Base-by-base conservation (phyloP, 768 basidiomycete genomes). In the Roridomyces roridus region DNA sequence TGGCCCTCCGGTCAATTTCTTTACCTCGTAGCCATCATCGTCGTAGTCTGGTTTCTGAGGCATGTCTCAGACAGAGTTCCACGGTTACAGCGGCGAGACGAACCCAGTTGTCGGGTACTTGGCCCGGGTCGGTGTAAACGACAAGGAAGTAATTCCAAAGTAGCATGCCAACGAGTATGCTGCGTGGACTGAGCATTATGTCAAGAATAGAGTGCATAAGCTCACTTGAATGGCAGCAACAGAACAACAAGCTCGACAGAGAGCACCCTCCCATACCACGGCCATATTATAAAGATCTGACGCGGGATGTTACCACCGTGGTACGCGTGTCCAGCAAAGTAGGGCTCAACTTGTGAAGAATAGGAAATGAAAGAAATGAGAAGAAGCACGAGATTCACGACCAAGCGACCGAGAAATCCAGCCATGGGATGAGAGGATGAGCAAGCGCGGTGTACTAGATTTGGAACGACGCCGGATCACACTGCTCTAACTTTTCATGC, bases 211-310 rank as follows among this genome's bases (percentile, higher is more conserved):
- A 20, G 39, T 25, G 11, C 26, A 31, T 46, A 3, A 15, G 75
- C 89, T 69, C 68, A 95, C 94, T 96, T 96, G 89, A 96, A 96
- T 9, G 96, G 96, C 3, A 85, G 60, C 20, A 97, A 80, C n/a
- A 96, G 80, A 20, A 71, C 75, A 35, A 96, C 57, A 41, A 96
- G 84, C 66, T 94, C 86, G 37, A 91, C 74, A 14, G 92, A 87
- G 59, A 92, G 60, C 46, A 74, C 87, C 34, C 81, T 72, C 36
- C 94, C 92, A 67, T 96, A 96, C 93, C 93, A 97, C 20, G 94
- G 94, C 93, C 82, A 83, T 69, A 97, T 86, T 57, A 98, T 80
- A 74, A 91, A 95, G 64, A 94, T 82, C 71, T 98, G 96, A 35
- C n/a, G n/a, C 20, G 2, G 31, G 15, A 34, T 34, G 31, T 34